Evolutionary conservation across 2,329 filamentous ascomycete genomes (phyloP).

Genomic region (Pseudopithomyces chartarum): DNA sequence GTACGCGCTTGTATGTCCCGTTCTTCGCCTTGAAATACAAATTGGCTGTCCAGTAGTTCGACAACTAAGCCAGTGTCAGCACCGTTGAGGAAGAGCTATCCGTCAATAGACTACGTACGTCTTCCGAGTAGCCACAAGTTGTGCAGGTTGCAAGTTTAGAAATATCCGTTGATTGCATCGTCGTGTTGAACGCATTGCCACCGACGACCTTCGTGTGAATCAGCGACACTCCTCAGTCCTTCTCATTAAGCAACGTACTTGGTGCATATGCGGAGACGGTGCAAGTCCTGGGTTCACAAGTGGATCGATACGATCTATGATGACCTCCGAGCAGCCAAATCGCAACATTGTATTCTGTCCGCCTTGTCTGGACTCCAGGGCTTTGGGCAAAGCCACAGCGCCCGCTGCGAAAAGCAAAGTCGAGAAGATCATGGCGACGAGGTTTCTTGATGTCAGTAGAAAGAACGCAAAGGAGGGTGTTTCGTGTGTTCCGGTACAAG

Average conservation of each 20-base stretch:
- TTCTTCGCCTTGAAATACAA: slow-evolving; percentile 34
- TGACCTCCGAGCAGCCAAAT: slow-evolving; percentile 37
- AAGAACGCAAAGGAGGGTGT: neutral
- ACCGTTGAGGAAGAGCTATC: neutral
- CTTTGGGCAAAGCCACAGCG: neutral
- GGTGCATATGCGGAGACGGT: slow-evolving; percentile 45
- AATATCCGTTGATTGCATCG: slow-evolving; percentile 45
- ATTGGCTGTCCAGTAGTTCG: slow-evolving; percentile 41
- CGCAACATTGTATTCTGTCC: slow-evolving; percentile 33
- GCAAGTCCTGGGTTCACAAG: slow-evolving; percentile 43
- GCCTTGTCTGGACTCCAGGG: slow-evolving; percentile 3
- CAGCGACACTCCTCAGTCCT: neutral
- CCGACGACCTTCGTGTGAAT: slow-evolving; percentile 4
- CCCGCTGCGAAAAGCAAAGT: slow-evolving; percentile 7
- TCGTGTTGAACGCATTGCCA: slow-evolving; percentile 52
- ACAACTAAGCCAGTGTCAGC: slow-evolving; percentile 15
- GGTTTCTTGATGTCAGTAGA: neutral
- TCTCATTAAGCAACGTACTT: slow-evolving; percentile 23
- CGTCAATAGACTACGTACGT: slow-evolving; percentile 22
- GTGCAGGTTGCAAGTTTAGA: slow-evolving; percentile 47
- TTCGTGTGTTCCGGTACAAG: neutral
- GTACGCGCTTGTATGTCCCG: slow-evolving; percentile 48
- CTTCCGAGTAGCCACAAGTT: slow-evolving; percentile 51
- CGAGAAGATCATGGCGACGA: neutral
- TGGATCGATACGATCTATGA: slow-evolving; percentile 39